A percentile compares a stretch with the other conserved stretches of the same genome.
phyloP scores from a whole-genome alignment of 2,329 filamentous ascomycete genomes.

The Thielaviopsis populi region DNA sequence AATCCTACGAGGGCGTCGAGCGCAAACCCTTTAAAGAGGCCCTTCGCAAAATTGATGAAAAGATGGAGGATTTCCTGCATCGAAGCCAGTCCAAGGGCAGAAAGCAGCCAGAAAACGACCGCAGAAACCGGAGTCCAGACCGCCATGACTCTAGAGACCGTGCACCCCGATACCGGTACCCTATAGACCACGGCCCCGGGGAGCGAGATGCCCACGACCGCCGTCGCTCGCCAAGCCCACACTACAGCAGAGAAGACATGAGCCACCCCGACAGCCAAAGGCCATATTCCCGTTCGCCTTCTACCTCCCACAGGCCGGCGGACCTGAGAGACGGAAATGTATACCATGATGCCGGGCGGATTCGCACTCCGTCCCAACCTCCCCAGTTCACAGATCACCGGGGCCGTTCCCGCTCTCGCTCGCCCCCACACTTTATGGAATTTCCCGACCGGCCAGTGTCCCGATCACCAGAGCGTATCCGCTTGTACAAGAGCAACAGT shows the following conservation, averaged over 20 bases:
- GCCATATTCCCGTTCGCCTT: not conserved
- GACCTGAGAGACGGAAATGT: not conserved
- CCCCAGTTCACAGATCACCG: not conserved
- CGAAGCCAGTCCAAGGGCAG: not conserved
- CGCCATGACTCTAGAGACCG: not conserved
- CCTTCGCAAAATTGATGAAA: constrained; percentile 9
- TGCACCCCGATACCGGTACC: not conserved
- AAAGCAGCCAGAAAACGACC: not conserved
- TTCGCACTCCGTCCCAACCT: not conserved
- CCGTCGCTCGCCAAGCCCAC: not conserved
- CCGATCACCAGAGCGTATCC: not conserved
- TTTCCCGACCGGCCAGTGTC: constrained; percentile 9
- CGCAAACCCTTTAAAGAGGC: constrained; percentile 12
- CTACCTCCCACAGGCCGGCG: not conserved
- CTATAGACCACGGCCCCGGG: not conserved
- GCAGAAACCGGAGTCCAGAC: not conserved
- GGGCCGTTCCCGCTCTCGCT: not conserved
- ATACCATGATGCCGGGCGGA: constrained; percentile 4
- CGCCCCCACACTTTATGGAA: not conserved
- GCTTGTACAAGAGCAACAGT: not conserved
- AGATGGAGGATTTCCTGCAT: not conserved
- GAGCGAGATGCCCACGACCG: not conserved
- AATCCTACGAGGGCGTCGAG: constrained; percentile 12
- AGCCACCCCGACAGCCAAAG: not conserved
- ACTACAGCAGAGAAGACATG: not conserved